These are phyloP conservation scores for Favolaschia claudopus DNA, from an alignment of 768 basidiomycete genomes.

Conservation along the genomic window DNA sequence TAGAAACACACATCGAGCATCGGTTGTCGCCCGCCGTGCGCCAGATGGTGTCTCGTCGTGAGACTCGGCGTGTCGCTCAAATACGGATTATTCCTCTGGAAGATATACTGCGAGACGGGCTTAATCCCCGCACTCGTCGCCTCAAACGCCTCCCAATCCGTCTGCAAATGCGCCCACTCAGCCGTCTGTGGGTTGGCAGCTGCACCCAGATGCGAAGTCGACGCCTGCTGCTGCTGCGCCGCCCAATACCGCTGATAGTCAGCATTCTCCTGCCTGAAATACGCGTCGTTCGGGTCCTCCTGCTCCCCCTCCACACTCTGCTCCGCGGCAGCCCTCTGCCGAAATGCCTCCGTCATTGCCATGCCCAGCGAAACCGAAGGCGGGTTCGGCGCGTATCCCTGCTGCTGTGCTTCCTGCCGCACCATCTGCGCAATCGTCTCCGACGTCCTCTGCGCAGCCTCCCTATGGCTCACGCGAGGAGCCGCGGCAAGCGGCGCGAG, in stretches of 20 bases:
- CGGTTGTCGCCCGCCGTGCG: constrained; percentile 46
- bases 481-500: too few relatives aligned
- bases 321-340: too few relatives aligned
- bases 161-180: constrained; percentile 75
- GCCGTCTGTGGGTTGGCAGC: too few relatives aligned
- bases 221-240: constrained; percentile 28
- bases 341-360: too few relatives aligned
- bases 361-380: too few relatives aligned
- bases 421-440: constrained; percentile 4
- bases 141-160: constrained; percentile 84
- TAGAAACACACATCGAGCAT: constrained; percentile 50
- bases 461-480: not conserved
- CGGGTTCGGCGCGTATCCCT: too few relatives aligned
- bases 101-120: constrained; percentile 66
- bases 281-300: constrained; percentile 67
- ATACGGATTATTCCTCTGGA: constrained; percentile 84
- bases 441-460: not conserved
- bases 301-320: not conserved
- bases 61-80: constrained; percentile 59
- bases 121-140: constrained; percentile 73
- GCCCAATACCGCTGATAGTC: constrained; percentile 72
- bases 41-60: constrained; percentile 55
- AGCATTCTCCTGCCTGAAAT: constrained; percentile 73
- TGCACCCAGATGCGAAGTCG: constrained; percentile 12
- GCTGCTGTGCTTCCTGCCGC: not conserved